A percentile compares a stretch with the other conserved stretches of the same genome.
Evolutionary conservation across 768 basidiomycete genomes (phyloP).

Genomic region (Tylopilus sp.): DNA sequence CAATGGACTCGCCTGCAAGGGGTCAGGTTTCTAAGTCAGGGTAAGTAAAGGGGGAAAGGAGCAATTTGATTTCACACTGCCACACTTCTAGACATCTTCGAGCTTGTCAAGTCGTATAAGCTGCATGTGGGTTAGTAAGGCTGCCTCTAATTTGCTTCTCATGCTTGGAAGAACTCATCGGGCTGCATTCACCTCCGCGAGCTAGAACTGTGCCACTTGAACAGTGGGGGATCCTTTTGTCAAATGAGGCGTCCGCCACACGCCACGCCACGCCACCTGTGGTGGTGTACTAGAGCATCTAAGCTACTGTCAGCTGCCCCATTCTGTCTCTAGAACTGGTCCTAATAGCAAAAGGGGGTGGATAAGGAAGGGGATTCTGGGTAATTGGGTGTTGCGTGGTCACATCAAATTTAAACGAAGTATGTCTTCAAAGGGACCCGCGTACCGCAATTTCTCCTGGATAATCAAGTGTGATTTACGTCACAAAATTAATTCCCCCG

Average conservation of each 20-base stretch:
- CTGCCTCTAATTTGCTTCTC: background rate
- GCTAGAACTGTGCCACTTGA: background rate
- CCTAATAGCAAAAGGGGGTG: background rate
- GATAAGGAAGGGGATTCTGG: background rate
- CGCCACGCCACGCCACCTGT: background rate
- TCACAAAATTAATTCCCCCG: conserved; percentile 9
- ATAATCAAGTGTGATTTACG: background rate
- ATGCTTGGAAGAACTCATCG: background rate
- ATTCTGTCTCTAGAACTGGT: background rate
- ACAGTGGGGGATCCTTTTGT: background rate
- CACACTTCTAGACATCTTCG: background rate
- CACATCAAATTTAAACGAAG: background rate
- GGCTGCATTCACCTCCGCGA: conserved; percentile 4
- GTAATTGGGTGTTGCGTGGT: too few relatives aligned
- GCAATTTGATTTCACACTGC: conserved; percentile 3
- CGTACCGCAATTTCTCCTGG: background rate
- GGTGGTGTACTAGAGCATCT: background rate
- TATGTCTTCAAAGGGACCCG: background rate
- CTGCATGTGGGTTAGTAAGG: too few relatives aligned
- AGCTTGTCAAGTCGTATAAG: too few relatives aligned
- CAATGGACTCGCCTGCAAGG: too few relatives aligned
- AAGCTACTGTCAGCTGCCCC: background rate
- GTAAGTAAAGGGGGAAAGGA: background rate
- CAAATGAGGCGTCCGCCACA: background rate
- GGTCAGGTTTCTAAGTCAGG: too few relatives aligned